Conservation (phyloP, 202 grass and related monocot species). For the Schoenoplectus tabernaemontani region DNA sequence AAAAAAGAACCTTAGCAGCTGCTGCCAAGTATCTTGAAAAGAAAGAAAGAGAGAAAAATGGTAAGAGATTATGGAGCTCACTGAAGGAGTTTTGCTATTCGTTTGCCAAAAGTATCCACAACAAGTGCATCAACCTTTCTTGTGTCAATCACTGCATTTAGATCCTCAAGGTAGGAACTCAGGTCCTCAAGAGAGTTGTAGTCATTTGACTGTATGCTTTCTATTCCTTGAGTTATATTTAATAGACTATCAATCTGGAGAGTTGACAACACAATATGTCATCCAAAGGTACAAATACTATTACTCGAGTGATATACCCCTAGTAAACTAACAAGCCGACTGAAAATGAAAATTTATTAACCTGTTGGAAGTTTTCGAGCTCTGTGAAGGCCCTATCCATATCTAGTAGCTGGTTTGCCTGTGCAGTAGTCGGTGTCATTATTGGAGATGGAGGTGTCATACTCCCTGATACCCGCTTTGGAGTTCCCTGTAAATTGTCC, state of each 20-base stretch:
- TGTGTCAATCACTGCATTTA: slow-evolving; percentile 87
- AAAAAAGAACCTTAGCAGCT: background rate
- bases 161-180: slow-evolving; percentile 68
- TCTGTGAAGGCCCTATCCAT: slow-evolving; percentile 54
- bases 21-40: background rate
- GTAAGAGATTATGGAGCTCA: slow-evolving; percentile 31
- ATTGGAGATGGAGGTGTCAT: slow-evolving; percentile 54
- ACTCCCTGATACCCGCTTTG: slow-evolving; percentile 34
- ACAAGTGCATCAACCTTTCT: slow-evolving; percentile 86
- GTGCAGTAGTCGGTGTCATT: slow-evolving; percentile 57
- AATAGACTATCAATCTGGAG: slow-evolving; percentile 69
- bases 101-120: slow-evolving; percentile 90
- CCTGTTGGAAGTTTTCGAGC: slow-evolving; percentile 89
- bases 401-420: slow-evolving; percentile 58
- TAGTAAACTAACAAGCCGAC: background rate
- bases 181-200: slow-evolving; percentile 75
- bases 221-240: slow-evolving; percentile 49
- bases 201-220: slow-evolving; percentile 42
- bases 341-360: slow-evolving; percentile 8
- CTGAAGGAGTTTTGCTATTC: slow-evolving; percentile 82
- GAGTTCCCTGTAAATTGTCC: slow-evolving; percentile 33
- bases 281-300: background rate
- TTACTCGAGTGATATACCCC: background rate
- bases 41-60: background rate
- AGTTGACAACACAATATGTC: slow-evolving; percentile 16